Evolutionary conservation across 2,329 filamentous ascomycete genomes (phyloP), one percentile per base, ranked within the genome.

Genomic region (Ascochyta viciae-villosae): DNA sequence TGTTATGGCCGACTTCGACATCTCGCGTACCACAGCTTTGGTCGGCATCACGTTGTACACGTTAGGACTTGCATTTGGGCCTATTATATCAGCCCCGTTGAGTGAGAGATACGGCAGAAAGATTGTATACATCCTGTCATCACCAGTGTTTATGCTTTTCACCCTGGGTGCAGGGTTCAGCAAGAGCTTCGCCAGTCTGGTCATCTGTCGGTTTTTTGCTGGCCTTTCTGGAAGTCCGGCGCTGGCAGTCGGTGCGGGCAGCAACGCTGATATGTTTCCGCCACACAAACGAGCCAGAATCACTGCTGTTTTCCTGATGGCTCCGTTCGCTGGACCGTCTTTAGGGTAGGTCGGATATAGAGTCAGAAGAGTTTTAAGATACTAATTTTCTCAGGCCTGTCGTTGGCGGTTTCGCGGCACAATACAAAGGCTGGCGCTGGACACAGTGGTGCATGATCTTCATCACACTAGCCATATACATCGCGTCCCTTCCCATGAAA

Each of bases 201-300:
- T 81, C 44, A 71, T 87, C 8, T 75, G 85, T 24, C 78, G 87
- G 2, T 87, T 94, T 77, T 90, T 92, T 65, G 90, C 90, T 44
- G 89, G 90, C 0, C 71, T 89, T 71, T 89, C 89, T 60, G 89
- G 88, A 26, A 88, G 38, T 83, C 90, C 63, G 81, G 72, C 75
- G 1, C 66, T 81, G 1, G 77, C 78, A 2, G 75, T 80, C 2
- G 78, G 77, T 4, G 74, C 72, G 5, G 79, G 78, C 0, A 79
- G 74, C 2, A 74, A 68, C 47, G 76, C 75, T 6, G 78, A 80
- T 59, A 29, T 80, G 24, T 78, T 74, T 40, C 54, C 62, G 2
- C 70, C 72, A 0, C 62, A 66, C 2, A 50, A 67, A 31, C 60
- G 76, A 19, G 78, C 76, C 0, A 50, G 73, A 5, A 62, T 73